A percentile compares a stretch with the other conserved stretches of the same genome.
Conservation (phyloP, 2,329 filamentous ascomycete species). For the Sporothrix mexicana region DNA sequence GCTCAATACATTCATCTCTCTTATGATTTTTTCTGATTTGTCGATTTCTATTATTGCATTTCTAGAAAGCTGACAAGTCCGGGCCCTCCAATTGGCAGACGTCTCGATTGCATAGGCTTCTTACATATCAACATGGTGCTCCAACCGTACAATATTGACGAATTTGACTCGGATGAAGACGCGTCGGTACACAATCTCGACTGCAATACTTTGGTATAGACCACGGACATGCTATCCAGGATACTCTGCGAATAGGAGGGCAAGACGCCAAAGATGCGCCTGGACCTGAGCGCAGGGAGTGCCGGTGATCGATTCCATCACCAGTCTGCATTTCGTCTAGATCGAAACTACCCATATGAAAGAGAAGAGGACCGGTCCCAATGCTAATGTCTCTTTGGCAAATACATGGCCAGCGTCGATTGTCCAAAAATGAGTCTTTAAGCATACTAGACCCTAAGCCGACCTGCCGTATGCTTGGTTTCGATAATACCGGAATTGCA, state of each 20-base stretch:
- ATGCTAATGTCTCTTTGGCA: no score
- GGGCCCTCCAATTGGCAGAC: not conserved
- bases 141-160: not conserved
- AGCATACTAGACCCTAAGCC: not conserved
- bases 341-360: not conserved
- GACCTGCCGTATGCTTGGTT: not conserved
- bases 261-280: not conserved
- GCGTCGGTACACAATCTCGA: no score
- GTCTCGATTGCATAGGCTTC: not conserved
- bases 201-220: no score
- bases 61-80: not conserved
- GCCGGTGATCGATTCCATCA: not conserved
- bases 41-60: not conserved
- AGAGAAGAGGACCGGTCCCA: no score
- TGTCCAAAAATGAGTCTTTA: no score
- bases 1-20: not conserved
- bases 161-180: not conserved
- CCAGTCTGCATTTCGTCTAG: not conserved
- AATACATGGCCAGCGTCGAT: no score
- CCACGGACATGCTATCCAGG: not conserved
- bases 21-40: not conserved
- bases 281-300: constrained; percentile 17
- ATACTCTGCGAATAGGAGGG: not conserved
- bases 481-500: no score
- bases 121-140: not conserved